phyloP scores from a whole-genome alignment of 192 early-diverging fungal genomes.

The Haplosporangium gracile region DNA sequence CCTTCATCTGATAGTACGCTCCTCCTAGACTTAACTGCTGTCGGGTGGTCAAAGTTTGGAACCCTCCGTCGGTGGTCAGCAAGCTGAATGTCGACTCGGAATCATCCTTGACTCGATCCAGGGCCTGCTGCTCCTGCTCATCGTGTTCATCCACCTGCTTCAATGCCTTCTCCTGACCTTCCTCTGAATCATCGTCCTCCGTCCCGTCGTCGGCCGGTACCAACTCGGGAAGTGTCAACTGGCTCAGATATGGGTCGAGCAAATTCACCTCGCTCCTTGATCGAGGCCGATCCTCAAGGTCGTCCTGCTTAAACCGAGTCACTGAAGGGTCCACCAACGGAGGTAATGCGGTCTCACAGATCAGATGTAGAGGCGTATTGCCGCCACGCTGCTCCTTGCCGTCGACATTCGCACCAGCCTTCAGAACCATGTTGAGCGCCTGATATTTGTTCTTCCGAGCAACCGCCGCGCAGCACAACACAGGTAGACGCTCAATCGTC shows the following conservation, averaged over 20 bases:
- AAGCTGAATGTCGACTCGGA: constrained; percentile 28
- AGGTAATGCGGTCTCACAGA: constrained; percentile 45
- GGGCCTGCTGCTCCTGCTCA: constrained; percentile 37
- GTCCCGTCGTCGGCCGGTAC: neutral
- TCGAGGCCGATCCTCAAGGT: neutral
- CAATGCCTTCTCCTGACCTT: constrained; percentile 31
- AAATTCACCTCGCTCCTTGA: constrained; percentile 5
- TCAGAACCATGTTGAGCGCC: constrained; percentile 44
- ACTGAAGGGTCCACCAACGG: constrained; percentile 10
- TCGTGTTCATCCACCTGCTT: constrained; percentile 30
- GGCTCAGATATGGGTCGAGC: constrained; percentile 18
- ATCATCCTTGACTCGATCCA: constrained; percentile 39
- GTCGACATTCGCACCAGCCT: constrained; percentile 47
- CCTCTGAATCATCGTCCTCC: constrained; percentile 35
- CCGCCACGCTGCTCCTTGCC: constrained; percentile 45
- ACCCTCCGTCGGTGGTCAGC: neutral
- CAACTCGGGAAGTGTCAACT: constrained; percentile 22
- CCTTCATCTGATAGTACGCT: constrained; percentile 33
- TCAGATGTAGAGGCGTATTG: constrained; percentile 40
- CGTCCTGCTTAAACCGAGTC: constrained; percentile 12
- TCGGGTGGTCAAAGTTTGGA: neutral
- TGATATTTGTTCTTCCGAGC: constrained; percentile 54
- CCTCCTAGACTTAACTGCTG: constrained; percentile 17
- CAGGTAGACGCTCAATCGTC: constrained; percentile 38
- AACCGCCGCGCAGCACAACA: constrained; percentile 48